These are phyloP conservation scores for Aspergillus fructus DNA, from an alignment of 2,329 filamentous ascomycete species.

Conservation along the genomic window DNA sequence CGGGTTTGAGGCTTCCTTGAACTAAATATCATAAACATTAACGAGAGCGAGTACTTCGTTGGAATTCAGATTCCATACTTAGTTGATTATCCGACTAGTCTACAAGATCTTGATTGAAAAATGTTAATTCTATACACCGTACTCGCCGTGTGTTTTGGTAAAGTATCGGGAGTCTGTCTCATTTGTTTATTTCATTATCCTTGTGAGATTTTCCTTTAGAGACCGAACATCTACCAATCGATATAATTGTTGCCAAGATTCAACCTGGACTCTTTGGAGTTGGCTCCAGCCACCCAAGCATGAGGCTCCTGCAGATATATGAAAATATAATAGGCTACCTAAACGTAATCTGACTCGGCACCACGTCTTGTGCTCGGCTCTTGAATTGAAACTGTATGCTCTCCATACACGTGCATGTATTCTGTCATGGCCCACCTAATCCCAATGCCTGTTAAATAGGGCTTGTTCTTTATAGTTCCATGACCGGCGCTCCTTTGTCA, in stretches of 20 bases:
- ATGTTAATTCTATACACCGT: background rate
- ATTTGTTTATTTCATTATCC: background rate
- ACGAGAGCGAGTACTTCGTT: background rate
- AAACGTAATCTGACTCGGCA: too few relatives aligned
- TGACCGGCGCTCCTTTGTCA: too few relatives aligned
- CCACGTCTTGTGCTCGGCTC: background rate
- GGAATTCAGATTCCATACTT: background rate
- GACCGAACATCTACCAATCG: background rate
- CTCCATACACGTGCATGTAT: background rate
- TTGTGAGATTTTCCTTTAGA: background rate
- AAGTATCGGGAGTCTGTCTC: background rate
- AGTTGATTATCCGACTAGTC: conserved; percentile 10
- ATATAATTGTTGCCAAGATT: background rate
- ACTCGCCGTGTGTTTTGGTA: background rate
- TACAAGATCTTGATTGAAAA: background rate
- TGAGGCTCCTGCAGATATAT: too few relatives aligned
- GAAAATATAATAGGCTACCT: too few relatives aligned
- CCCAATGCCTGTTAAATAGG: background rate
- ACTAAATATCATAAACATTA: conserved; percentile 1
- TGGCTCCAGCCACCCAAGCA: too few relatives aligned
- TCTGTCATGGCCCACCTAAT: background rate
- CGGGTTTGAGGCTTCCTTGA: conserved; percentile 2
- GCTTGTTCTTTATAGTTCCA: background rate
- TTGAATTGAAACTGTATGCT: background rate
- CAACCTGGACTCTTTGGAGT: too few relatives aligned